A percentile compares a stretch with the other conserved stretches of the same genome.
These are phyloP conservation scores for Aspergillus avenaceus DNA, from an alignment of 495 filamentous ascomycete species.

Conservation along the genomic window DNA sequence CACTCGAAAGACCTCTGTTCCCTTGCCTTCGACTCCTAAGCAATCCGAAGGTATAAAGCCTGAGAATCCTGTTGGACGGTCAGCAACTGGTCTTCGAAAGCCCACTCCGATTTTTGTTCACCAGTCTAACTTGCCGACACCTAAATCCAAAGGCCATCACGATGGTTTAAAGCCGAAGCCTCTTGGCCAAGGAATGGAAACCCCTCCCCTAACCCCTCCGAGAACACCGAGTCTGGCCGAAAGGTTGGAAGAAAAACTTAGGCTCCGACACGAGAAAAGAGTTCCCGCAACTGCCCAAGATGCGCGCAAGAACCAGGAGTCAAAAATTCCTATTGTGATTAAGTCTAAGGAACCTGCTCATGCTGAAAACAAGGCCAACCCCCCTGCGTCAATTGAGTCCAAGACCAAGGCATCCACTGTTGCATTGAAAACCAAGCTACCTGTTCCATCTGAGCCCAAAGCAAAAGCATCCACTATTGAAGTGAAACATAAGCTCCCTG, in stretches of 20 bases:
- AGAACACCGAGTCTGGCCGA: background rate
- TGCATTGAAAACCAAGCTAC: no score
- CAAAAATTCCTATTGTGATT: background rate
- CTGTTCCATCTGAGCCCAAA: no score
- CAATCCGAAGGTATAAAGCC: background rate
- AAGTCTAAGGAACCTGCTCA: no score
- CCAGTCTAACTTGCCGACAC: conserved; percentile 24
- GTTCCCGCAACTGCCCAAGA: conserved; percentile 17
- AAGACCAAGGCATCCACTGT: no score
- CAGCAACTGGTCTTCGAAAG: background rate
- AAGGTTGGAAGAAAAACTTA: conserved; percentile 26
- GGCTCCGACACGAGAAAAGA: conserved; percentile 23
- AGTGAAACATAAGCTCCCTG: no score
- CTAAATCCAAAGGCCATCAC: conserved; percentile 2
- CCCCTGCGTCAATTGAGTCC: no score
- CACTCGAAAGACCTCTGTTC: no score
- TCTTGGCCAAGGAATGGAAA: background rate
- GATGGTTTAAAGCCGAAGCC: background rate
- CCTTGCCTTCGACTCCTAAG: background rate
- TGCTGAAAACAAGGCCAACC: no score
- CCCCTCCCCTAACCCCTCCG: background rate
- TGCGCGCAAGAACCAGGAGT: background rate
- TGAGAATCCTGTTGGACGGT: background rate
- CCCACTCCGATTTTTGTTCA: conserved; percentile 14
- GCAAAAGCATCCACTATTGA: no score